Percentiles rank a stretch among this genome's conserved stretches.
phyloP scores from a whole-genome alignment of 2,329 filamentous ascomycete genomes.

The Nannizziopsis arthrosporioides region DNA sequence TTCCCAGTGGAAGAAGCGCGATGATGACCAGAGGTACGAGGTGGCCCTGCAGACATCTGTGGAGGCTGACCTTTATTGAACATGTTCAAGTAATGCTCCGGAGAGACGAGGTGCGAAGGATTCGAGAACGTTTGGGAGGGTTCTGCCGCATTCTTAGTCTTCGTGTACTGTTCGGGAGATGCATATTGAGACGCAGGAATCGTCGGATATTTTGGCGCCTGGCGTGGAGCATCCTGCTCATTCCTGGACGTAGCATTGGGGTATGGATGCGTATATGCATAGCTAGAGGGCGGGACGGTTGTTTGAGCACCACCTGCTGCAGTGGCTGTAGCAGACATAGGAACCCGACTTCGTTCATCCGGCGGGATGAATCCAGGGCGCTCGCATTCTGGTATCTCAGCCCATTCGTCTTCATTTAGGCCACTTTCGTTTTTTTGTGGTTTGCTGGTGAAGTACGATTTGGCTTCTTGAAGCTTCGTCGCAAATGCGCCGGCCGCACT shows the following conservation, averaged over 20 bases:
- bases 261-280: constrained; percentile 15
- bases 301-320: constrained; percentile 16
- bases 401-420: constrained; percentile 23
- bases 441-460: constrained; percentile 10
- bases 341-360: constrained; percentile 11
- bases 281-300: constrained; percentile 15
- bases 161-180: constrained; percentile 10
- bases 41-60: constrained; percentile 13
- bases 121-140: constrained; percentile 8
- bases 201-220: constrained; percentile 12
- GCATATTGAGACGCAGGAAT: constrained; percentile 26
- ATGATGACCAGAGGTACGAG: constrained; percentile 20
- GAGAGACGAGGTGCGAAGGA: constrained; percentile 23
- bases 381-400: constrained; percentile 30
- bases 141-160: neutral
- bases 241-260: constrained; percentile 15
- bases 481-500: neutral
- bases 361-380: constrained; percentile 33
- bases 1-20: constrained; percentile 23
- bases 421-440: constrained; percentile 13
- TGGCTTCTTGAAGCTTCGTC: constrained; percentile 1
- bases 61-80: constrained; percentile 15
- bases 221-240: neutral
- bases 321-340: constrained; percentile 18
- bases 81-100: constrained; percentile 14